Base-by-base conservation (phyloP, 2,329 filamentous ascomycete species). In the Ophiostoma ulmi region DNA sequence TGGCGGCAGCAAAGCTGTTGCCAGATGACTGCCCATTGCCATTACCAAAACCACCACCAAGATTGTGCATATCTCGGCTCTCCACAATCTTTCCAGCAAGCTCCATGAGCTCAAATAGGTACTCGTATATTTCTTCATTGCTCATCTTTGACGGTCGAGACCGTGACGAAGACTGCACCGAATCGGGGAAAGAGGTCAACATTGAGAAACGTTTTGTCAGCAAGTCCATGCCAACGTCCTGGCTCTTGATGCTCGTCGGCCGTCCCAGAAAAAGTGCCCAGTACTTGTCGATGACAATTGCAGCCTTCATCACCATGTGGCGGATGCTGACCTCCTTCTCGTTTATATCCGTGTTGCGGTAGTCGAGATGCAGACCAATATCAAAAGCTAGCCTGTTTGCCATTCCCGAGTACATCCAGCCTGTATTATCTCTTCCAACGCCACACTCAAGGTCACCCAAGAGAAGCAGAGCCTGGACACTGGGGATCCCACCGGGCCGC, bases 251-350 rank as follows among this genome's bases (percentile, higher is more conserved):
- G 69, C 82, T 81, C 1, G 84, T 82, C 1, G 85, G 84, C 13
- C 85, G 79, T 11, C 84, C 84, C 7, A 86, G 78, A 74, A 85
- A 84, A n/a, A 86, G 76, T 0, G 84, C 82, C 84, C 84, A 86
- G 73, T 85, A 84, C 75, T 83, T 82, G 77, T 86, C 84, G 71
- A 84, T 84, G 72, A 85, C 81, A 7, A 85, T 80, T 71, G 83
- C 85, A 1, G 84, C 83, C 73, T 81, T 80, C 75, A 86, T 81
- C 14, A 81, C 82, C 80, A 84, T 84, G 67, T 83, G 83, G 5
- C 84, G 79, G 67, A 84, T 82, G 44, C 81, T 79, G 3, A 81
- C 78, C 72, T 86, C 85, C 17, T 80, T 78, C 31, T 84, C 81
- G 5, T 80, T 77, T 41, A 85, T 79, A 3, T 79, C 81, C 58